Evolutionary conservation across 257 asterid genomes (phyloP).

Genomic region (Solanum pimpinellifolium): DNA sequence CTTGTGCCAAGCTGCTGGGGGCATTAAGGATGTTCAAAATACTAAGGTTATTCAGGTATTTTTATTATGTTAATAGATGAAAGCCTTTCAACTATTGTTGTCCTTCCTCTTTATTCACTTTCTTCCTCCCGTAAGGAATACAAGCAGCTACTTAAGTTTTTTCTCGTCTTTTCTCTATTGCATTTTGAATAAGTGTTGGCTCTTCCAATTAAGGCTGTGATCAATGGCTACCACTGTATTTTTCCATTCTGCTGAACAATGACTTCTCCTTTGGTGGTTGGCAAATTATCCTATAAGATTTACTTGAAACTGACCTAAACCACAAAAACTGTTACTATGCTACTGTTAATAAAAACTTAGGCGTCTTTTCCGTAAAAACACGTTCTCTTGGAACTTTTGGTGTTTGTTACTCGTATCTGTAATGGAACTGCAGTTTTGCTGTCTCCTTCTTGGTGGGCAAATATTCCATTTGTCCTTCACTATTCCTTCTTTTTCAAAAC

Average conservation of each 20-base stretch:
- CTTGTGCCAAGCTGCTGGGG: constrained; percentile 68
- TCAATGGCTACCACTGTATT: background rate
- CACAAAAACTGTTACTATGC: background rate
- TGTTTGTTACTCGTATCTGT: background rate
- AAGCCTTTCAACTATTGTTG: background rate
- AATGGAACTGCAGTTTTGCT: background rate
- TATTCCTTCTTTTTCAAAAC: background rate
- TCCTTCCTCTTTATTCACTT: background rate
- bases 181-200: background rate
- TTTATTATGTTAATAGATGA: background rate
- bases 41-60: constrained; percentile 50
- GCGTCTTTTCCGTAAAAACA: background rate
- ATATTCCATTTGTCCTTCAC: background rate
- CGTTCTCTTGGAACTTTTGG: background rate
- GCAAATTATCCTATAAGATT: background rate
- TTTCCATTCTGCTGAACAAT: background rate
- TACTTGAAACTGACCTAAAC: background rate
- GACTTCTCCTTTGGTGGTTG: background rate
- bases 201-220: background rate
- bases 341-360: background rate
- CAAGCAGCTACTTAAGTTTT: background rate
- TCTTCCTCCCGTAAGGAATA: background rate
- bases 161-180: background rate
- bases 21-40: constrained; percentile 33
- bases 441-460: background rate